Evolutionary conservation across 257 asterid genomes (phyloP).

Genomic region (Penstemon newberryi): DNA sequence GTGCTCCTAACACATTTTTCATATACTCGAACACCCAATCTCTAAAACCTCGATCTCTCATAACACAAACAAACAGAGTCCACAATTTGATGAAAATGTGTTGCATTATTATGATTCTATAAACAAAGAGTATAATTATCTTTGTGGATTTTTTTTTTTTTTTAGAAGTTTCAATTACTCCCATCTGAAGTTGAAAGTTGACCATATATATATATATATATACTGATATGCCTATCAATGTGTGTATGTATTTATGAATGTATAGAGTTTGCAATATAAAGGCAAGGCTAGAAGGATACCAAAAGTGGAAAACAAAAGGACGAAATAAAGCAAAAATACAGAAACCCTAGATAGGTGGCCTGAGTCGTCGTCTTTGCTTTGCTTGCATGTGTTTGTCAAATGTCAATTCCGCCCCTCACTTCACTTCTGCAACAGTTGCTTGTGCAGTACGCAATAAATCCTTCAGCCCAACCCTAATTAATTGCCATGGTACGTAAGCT

Average conservation of each 20-base stretch:
- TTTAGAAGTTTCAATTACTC: not conserved
- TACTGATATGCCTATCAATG: no score
- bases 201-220: no score
- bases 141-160: no score
- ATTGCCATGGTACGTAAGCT: constrained; percentile 19
- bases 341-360: constrained; percentile 36
- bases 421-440: constrained; percentile 18
- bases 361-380: no score
- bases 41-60: no score
- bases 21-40: no score
- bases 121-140: no score
- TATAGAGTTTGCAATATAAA: constrained; percentile 26
- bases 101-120: no score
- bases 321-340: constrained; percentile 33
- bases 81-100: no score
- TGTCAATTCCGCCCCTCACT: constrained; percentile 33
- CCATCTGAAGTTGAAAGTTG: not conserved
- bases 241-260: no score
- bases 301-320: constrained; percentile 30
- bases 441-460: constrained; percentile 56
- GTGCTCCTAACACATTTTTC: no score
- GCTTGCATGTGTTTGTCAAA: constrained; percentile 27
- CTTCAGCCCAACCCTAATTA: constrained; percentile 12
- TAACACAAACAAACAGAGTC: no score
- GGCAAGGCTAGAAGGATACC: constrained; percentile 27